phyloP scores from a whole-genome alignment of 768 basidiomycete genomes.

The Mycena indigotica region DNA sequence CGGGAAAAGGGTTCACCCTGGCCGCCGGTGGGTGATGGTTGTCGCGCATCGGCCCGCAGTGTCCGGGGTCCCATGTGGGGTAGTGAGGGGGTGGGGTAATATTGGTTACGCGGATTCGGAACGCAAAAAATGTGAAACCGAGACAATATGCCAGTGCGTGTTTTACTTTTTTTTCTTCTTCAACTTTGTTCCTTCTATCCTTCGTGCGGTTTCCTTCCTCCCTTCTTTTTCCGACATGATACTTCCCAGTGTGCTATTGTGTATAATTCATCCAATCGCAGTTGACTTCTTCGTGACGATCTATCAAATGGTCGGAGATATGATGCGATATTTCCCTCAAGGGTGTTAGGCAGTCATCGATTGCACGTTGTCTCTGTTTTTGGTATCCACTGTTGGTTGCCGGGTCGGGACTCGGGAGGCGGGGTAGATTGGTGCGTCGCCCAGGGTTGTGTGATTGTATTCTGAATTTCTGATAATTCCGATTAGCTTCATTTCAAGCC shows the following conservation, averaged over 20 bases:
- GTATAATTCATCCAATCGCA: constrained; percentile 1
- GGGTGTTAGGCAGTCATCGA: constrained; percentile 5
- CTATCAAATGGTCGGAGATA: constrained; percentile 22
- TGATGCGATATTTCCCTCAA: constrained; percentile 15
- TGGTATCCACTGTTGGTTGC: neutral
- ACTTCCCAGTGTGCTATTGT: no score
- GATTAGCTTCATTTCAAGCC: no score
- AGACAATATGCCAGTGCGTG: neutral
- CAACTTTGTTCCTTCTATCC: neutral
- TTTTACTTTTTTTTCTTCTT: neutral
- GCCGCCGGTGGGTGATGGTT: neutral
- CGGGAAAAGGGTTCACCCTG: neutral
- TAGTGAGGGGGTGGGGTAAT: neutral
- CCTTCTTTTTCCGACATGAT: no score
- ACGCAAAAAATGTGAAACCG: neutral
- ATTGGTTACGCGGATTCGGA: neutral
- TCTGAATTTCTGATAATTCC: no score
- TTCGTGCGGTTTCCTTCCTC: neutral
- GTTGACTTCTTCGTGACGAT: neutral
- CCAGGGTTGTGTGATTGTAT: no score
- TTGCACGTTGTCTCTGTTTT: neutral
- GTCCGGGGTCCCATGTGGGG: constrained; percentile 2
- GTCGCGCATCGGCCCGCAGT: neutral
- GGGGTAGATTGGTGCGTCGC: neutral
- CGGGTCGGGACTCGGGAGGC: neutral